Percentiles rank a stretch among this genome's conserved stretches.
These are phyloP conservation scores for Hypoxylon perforatum DNA, from an alignment of 495 filamentous ascomycete species.

Conservation along the genomic window DNA sequence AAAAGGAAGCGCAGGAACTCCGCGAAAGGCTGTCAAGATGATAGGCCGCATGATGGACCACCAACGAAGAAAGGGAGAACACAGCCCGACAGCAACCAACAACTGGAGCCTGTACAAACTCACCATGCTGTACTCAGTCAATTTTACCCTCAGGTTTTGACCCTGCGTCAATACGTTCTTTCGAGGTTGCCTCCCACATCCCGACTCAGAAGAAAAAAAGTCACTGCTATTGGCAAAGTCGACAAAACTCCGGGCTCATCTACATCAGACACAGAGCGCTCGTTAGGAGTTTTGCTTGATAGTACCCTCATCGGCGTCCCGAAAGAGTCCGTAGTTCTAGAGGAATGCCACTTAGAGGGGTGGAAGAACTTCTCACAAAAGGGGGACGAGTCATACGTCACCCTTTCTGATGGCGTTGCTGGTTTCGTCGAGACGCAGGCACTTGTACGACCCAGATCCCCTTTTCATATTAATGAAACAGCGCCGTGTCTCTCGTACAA, in stretches of 20 bases:
- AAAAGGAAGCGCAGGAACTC: conserved; percentile 44
- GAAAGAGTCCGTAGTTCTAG: conserved; percentile 45
- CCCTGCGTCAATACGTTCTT: conserved; percentile 79
- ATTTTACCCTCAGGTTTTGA: conserved; percentile 76
- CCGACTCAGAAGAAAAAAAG: conserved; percentile 58
- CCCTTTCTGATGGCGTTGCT: conserved; percentile 58
- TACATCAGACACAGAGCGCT: conserved; percentile 48
- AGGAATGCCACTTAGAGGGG: conserved; percentile 62
- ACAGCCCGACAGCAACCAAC: conserved; percentile 20
- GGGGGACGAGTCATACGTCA: conserved; percentile 61
- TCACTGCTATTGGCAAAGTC: conserved; percentile 53
- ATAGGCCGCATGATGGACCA: conserved; percentile 11
- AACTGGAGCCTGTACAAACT: conserved; percentile 18
- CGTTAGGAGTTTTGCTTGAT: conserved; percentile 71
- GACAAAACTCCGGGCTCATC: conserved; percentile 35
- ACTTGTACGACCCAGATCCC: conserved; percentile 35
- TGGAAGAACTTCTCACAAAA: conserved; percentile 77
- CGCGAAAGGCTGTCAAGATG: conserved; percentile 12
- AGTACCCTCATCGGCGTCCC: conserved; percentile 71
- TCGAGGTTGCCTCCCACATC: conserved; percentile 57
- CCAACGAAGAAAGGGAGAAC: conserved; percentile 46
- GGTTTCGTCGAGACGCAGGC: conserved; percentile 51
- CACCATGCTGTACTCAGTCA: conserved; percentile 76
- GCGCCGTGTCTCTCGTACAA: conserved; percentile 17
- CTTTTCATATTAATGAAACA: conserved; percentile 14